These are phyloP conservation scores for Basidiobolus heterosporus DNA, from an alignment of 371 early-diverging fungal species.

Conservation along the genomic window DNA sequence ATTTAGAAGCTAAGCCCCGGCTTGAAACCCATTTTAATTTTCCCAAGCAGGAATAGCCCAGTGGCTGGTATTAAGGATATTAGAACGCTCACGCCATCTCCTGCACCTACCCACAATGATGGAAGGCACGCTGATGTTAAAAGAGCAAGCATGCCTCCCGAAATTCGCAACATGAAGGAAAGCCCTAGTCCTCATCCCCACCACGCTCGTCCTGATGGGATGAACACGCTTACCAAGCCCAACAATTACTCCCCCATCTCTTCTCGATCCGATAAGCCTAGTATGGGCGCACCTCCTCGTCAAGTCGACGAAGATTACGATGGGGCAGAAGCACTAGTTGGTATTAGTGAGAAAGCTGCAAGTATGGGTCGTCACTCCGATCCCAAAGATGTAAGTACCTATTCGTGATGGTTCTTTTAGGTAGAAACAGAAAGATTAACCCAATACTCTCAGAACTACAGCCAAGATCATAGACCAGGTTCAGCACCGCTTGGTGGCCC, in stretches of 20 bases:
- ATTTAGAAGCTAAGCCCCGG: neutral
- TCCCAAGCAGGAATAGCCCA: neutral
- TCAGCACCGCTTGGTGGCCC: too few species aligned
- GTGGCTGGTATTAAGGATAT: neutral
- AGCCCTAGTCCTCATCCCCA: neutral
- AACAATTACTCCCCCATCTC: neutral
- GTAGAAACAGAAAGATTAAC: too few species aligned
- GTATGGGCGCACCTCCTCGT: neutral
- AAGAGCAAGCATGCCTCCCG: neutral
- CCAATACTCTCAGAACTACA: too few species aligned
- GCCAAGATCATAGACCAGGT: too few species aligned
- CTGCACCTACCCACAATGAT: neutral
- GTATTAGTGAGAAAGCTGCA: conserved; percentile 1
- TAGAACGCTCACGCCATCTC: neutral
- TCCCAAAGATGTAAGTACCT: too few species aligned
- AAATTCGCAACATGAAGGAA: neutral
- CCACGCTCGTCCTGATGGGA: neutral
- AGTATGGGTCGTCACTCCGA: too few species aligned
- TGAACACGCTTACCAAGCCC: neutral
- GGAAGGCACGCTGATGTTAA: neutral
- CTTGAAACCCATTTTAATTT: neutral
- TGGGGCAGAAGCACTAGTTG: conserved; percentile 1
- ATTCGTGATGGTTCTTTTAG: too few species aligned
- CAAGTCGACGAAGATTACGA: conserved; percentile 6
- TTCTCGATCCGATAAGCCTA: neutral